Evolutionary conservation across 2,329 filamentous ascomycete species (phyloP).

Genomic region (Trichoderma afroharzianum): DNA sequence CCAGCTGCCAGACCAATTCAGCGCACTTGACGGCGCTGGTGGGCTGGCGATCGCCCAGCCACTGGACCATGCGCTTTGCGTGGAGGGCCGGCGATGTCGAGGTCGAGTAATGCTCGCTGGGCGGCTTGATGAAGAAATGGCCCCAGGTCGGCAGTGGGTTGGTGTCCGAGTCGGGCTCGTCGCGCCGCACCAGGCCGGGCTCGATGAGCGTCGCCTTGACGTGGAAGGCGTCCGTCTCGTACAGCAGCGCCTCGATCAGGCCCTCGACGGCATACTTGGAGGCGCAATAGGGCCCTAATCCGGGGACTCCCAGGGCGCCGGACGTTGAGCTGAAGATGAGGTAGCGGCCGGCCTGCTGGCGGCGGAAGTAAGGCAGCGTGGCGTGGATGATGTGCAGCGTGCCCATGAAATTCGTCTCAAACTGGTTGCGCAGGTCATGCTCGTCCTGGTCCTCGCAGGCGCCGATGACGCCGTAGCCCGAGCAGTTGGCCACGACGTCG

Average conservation of each 20-base stretch:
- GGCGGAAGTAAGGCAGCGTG: constrained; percentile 81
- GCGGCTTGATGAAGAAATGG: constrained; percentile 85
- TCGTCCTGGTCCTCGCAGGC: constrained; percentile 97
- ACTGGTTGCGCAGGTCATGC: constrained; percentile 90
- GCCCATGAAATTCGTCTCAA: constrained; percentile 97
- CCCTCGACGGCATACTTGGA: constrained; percentile 97
- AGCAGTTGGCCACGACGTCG: constrained; percentile 90
- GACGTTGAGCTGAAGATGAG: constrained; percentile 92
- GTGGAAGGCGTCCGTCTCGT: constrained; percentile 87
- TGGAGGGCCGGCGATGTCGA: constrained; percentile 81
- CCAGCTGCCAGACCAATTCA: constrained; percentile 90
- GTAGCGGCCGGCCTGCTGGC: constrained; percentile 73
- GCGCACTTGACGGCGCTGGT: constrained; percentile 90
- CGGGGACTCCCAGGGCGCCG: constrained; percentile 89
- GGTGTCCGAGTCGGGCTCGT: constrained; percentile 62
- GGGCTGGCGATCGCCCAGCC: constrained; percentile 88
- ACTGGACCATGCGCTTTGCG: constrained; percentile 86
- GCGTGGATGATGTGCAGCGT: constrained; percentile 90
- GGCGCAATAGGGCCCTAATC: constrained; percentile 89
- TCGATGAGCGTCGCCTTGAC: constrained; percentile 93
- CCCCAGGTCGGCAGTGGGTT: constrained; percentile 75
- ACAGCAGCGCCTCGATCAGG: constrained; percentile 92
- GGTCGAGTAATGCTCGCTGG: constrained; percentile 75
- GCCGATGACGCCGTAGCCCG: constrained; percentile 91
- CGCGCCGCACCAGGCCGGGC: constrained; percentile 80